A percentile compares a stretch with the other conserved stretches of the same genome.
Conservation (phyloP, 2,329 filamentous ascomycete genomes). For the Blumeria graminis region DNA sequence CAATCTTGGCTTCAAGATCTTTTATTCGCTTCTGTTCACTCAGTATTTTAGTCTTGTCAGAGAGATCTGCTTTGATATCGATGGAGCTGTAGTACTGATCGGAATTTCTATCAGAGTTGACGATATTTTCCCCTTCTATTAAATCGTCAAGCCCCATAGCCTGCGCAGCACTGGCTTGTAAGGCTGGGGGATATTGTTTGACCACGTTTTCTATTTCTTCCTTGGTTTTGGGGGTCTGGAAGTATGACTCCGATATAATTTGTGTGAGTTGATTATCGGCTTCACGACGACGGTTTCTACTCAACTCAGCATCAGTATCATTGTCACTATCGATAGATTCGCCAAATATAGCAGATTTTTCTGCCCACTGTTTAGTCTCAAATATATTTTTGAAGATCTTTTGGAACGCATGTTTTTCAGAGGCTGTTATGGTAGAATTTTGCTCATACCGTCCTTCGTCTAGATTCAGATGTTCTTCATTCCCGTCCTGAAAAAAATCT, state of each 20-base stretch:
- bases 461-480: background rate
- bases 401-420: conserved; percentile 25
- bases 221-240: conserved; percentile 2
- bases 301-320: background rate
- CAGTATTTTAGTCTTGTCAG: background rate
- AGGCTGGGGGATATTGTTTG: conserved; percentile 12
- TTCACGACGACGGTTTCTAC: conserved; percentile 1
- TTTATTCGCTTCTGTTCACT: background rate
- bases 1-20: conserved; percentile 5
- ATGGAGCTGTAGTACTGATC: conserved; percentile 1
- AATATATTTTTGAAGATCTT: conserved; percentile 35
- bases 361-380: conserved; percentile 11
- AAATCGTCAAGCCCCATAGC: conserved; percentile 10
- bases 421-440: conserved; percentile 29
- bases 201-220: conserved; percentile 6
- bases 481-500: background rate
- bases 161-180: conserved; percentile 13
- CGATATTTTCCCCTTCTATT: conserved; percentile 2
- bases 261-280: conserved; percentile 7
- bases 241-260: conserved; percentile 6
- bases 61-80: background rate
- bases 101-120: conserved; percentile 2
- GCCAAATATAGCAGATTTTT: background rate
- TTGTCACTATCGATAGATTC: background rate
- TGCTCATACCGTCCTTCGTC: conserved; percentile 1